Conservation (phyloP, 2,329 filamentous ascomycete species). For the Botryosphaeria agaves region DNA sequence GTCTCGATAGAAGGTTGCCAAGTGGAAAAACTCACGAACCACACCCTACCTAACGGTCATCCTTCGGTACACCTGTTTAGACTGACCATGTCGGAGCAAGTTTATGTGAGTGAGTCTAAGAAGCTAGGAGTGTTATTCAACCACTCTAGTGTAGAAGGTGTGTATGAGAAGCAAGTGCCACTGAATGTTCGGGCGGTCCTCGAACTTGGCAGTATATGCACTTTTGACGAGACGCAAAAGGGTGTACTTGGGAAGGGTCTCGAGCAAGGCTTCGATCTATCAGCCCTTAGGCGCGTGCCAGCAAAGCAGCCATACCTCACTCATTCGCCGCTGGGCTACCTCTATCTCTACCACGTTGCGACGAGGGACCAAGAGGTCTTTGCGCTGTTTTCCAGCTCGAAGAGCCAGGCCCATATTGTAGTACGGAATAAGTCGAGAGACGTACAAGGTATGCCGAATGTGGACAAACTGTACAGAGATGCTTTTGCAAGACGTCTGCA, state of each 20-base stretch:
- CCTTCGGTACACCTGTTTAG: conserved; percentile 89
- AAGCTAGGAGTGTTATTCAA: conserved; percentile 75
- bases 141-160: conserved; percentile 86
- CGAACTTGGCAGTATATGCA: conserved; percentile 78
- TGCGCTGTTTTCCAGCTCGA: conserved; percentile 74
- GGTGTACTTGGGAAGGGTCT: conserved; percentile 85
- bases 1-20: conserved; percentile 73
- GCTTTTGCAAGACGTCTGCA: conserved; percentile 47
- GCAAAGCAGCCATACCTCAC: conserved; percentile 60
- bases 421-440: conserved; percentile 75
- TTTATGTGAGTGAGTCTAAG: conserved; percentile 69
- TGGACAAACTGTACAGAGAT: conserved; percentile 75
- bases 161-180: conserved; percentile 89
- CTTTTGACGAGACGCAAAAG: conserved; percentile 77
- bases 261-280: conserved; percentile 84
- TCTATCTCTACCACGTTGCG: conserved; percentile 86
- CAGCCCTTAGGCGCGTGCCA: conserved; percentile 50
- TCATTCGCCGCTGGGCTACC: conserved; percentile 56
- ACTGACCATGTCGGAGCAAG: conserved; percentile 73
- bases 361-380: conserved; percentile 87
- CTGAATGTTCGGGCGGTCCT: conserved; percentile 75
- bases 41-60: conserved; percentile 88
- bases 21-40: conserved; percentile 83
- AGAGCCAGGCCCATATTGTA: conserved; percentile 65
- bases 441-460: conserved; percentile 72